A percentile compares a stretch with the other conserved stretches of the same genome.
phyloP scores from a whole-genome alignment of 1,284 basidiomycete genomes.

The Irpex sp. region DNA sequence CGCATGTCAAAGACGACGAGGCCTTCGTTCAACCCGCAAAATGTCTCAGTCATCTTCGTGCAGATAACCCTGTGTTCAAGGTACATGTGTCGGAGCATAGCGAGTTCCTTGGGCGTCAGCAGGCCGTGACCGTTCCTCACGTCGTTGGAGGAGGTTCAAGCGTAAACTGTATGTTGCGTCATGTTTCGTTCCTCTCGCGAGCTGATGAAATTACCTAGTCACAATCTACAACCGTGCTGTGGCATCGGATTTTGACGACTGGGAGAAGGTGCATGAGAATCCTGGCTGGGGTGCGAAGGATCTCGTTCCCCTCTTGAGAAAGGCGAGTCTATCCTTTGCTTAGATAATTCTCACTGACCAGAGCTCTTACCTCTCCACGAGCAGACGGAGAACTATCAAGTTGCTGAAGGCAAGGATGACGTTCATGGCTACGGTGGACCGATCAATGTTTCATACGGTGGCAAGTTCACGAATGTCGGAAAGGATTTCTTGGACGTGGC shows the following conservation, averaged over 20 bases:
- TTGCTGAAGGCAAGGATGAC: conserved; percentile 5
- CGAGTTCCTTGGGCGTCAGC: conserved; percentile 35
- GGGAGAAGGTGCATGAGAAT: conserved; percentile 42
- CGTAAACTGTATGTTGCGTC: conserved; percentile 48
- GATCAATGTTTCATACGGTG: conserved; percentile 24
- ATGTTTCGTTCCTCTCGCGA: neutral
- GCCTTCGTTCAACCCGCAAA: conserved; percentile 30
- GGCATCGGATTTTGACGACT: conserved; percentile 55
- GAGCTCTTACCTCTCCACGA: neutral
- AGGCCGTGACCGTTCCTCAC: conserved; percentile 37
- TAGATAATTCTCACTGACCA: neutral
- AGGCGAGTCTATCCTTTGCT: conserved; percentile 10
- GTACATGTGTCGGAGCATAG: conserved; percentile 19
- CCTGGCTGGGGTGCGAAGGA: conserved; percentile 48
- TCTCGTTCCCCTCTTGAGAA: conserved; percentile 35
- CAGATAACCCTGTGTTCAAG: conserved; percentile 19
- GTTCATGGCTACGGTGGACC: conserved; percentile 24
- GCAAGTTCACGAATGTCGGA: conserved; percentile 19
- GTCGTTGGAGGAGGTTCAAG: conserved; percentile 54
- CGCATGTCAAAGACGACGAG: conserved; percentile 28
- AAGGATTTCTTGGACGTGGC: conserved; percentile 20
- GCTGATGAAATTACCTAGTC: conserved; percentile 13
- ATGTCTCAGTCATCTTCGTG: conserved; percentile 24
- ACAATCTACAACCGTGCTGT: conserved; percentile 48
- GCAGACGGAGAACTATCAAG: conserved; percentile 18